phyloP scores from a whole-genome alignment of 805 yeast genomes.

The Suhomyces canberraensis region DNA sequence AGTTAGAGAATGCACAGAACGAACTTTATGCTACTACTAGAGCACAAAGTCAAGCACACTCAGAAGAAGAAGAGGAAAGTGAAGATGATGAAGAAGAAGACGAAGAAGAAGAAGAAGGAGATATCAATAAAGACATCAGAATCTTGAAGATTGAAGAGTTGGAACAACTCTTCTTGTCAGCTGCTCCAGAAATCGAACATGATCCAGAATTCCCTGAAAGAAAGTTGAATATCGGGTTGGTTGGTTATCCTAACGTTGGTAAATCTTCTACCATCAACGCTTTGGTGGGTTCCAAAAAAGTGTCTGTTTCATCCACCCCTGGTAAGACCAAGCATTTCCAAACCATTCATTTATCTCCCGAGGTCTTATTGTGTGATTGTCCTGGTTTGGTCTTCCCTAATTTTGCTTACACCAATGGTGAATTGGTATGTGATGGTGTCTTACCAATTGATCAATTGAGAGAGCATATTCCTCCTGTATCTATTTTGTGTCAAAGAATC shows the following conservation, averaged over 20 bases:
- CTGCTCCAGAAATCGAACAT: conserved; percentile 68
- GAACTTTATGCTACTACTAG: conserved; percentile 8
- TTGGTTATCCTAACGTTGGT: conserved; percentile 94
- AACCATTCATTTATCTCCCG: conserved; percentile 80
- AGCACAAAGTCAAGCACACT: conserved; percentile 4
- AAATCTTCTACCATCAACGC: conserved; percentile 98
- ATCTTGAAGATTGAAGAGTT: conserved; percentile 82
- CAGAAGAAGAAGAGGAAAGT: no score
- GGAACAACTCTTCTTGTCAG: conserved; percentile 70
- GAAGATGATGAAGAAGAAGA: conserved; percentile 29
- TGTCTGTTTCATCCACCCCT: conserved; percentile 97
- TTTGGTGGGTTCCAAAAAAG: conserved; percentile 91
- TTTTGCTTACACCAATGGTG: conserved; percentile 94
- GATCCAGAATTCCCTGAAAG: conserved; percentile 56
- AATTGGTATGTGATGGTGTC: conserved; percentile 97
- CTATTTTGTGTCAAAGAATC: conserved; percentile 79
- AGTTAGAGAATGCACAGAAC: conserved; percentile 27
- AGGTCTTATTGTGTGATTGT: conserved; percentile 91
- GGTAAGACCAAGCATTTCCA: conserved; percentile 99
- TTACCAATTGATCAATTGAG: conserved; percentile 95
- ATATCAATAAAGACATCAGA: conserved; percentile 41
- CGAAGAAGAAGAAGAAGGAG: conserved; percentile 22
- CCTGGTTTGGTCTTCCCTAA: conserved; percentile 99
- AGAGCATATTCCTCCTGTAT: conserved; percentile 85
- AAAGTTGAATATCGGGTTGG: conserved; percentile 85